Percentiles rank a stretch among this genome's conserved stretches.
These are phyloP conservation scores for Hypoxylon sp. DNA, from an alignment of 2,329 filamentous ascomycete species.

Conservation along the genomic window DNA sequence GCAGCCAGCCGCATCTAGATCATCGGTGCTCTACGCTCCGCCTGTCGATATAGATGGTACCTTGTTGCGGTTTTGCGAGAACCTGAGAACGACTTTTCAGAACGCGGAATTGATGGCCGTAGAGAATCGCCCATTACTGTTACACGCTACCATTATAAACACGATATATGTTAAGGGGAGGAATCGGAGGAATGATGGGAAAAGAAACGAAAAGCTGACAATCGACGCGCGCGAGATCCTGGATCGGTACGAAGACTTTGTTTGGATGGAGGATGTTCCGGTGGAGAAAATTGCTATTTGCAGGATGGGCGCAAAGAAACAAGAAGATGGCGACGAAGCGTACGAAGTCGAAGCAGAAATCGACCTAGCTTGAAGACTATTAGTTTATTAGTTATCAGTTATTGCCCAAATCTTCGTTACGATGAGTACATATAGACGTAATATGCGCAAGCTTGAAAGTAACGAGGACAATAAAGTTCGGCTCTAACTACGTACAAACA, in stretches of 20 bases:
- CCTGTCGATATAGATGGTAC: conserved; percentile 68
- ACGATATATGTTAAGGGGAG: conserved; percentile 78
- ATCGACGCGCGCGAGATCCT: conserved; percentile 71
- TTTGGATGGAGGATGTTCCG: conserved; percentile 78
- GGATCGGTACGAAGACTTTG: conserved; percentile 72
- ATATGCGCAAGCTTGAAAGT: not conserved
- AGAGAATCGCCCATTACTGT: conserved; percentile 74
- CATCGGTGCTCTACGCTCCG: conserved; percentile 75
- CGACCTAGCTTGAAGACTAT: conserved; percentile 43
- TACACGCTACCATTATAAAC: conserved; percentile 91
- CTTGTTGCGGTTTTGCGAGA: conserved; percentile 70
- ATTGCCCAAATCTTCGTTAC: not conserved
- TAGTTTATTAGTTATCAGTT: conserved; percentile 7
- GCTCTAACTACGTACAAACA: not conserved
- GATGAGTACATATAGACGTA: not conserved
- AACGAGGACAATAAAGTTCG: conserved; percentile 1
- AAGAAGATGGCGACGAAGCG: conserved; percentile 66
- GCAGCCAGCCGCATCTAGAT: conserved; percentile 71
- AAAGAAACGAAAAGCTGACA: conserved; percentile 58
- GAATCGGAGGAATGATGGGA: conserved; percentile 48
- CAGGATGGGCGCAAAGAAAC: conserved; percentile 86
- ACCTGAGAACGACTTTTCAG: conserved; percentile 68
- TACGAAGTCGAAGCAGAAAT: conserved; percentile 70
- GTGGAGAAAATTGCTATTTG: conserved; percentile 84
- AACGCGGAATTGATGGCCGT: conserved; percentile 69